Evolutionary conservation across 1,284 basidiomycete species (phyloP), one percentile per base, ranked within the genome.

Genomic region (Thecaphora thlaspeos): DNA sequence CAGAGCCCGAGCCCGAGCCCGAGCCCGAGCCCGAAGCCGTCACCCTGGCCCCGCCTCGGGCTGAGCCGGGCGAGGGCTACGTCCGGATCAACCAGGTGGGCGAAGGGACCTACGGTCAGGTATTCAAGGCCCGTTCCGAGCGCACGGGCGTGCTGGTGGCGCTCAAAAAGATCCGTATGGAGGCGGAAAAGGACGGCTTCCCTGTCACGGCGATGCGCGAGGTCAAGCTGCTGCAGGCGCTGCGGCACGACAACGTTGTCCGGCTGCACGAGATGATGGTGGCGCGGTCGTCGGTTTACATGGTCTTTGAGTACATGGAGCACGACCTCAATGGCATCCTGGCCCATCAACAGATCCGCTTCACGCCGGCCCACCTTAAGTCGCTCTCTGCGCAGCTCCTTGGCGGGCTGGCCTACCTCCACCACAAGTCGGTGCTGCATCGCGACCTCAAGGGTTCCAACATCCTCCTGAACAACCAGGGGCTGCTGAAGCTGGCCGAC

Each of bases 241-340:
- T 99, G 45, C 83, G 86, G 45, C 94, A 99, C 78, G 83, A 84
- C 38, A 98, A 98, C 73, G 85, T 99, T 24, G 86, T 99, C 28
- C 85, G 84, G 37, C 80, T 99, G 46, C 86, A 89, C 63, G 96
- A 99, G 80, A 98, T 99, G 90, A 92, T 99, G 88, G 92, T 97
- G 1, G 91, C 91, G 9, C 50, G 61, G 14, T 43, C 91, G 50
- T 89, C 89, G 39, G 91, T 96, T 19, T 96, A 93, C 80, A 98
- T 98, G 93, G 94, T 99, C 24, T 92, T 98, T 74, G 93, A 98
- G 79, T 99, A 99, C 79, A 92, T 97, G 90, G 92, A 98, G 74
- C 94, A 98, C 78, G 95, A 99, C 76, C 83, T 99, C 46, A 96
- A 92, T 3, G 96, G 96, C 2, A 84, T 98, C 48, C 83, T 99